Evolutionary conservation across 176 grass and related monocot species (phyloP).

Genomic region (Cenchrus americanus): DNA sequence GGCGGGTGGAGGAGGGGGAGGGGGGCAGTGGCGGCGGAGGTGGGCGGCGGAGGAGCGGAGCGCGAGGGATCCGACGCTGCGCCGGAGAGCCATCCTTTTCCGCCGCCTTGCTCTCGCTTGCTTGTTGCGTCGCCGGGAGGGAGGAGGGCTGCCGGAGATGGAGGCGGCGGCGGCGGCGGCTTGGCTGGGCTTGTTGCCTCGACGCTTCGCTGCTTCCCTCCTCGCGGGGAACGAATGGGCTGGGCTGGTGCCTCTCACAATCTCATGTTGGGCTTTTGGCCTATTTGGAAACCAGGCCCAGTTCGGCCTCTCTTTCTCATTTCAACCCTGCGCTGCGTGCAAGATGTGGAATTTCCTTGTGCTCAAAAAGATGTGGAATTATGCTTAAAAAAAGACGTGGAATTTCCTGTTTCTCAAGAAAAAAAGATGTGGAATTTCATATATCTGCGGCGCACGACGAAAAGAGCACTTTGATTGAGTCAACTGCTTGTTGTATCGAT

Average conservation of each 20-base stretch:
- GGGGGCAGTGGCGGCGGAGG: slow-evolving; percentile 18
- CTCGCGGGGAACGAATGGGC: not conserved
- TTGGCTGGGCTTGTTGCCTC: not conserved
- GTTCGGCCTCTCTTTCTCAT: too few relatives aligned
- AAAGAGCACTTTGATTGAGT: too few relatives aligned
- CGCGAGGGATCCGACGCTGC: slow-evolving; percentile 29
- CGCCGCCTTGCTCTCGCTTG: not conserved
- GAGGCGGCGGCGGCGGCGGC: not conserved
- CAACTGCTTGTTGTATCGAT: too few relatives aligned
- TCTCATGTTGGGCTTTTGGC: too few relatives aligned
- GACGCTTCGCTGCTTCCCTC: not conserved
- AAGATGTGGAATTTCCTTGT: too few relatives aligned
- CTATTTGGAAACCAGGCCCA: not conserved
- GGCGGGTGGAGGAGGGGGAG: not conserved
- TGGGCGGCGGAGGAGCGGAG: slow-evolving; percentile 28
- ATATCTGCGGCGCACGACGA: too few relatives aligned
- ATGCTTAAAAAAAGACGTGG: too few relatives aligned
- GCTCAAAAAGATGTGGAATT: too few relatives aligned
- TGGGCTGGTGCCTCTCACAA: not conserved
- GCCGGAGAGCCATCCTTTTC: slow-evolving; percentile 38
- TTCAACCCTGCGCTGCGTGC: too few relatives aligned
- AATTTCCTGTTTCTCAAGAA: too few relatives aligned
- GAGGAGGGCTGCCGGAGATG: not conserved
- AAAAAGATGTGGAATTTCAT: too few relatives aligned
- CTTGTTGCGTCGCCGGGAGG: not conserved